These are phyloP conservation scores for Lipomyces lipofer DNA, from an alignment of 805 yeast genomes.

Conservation along the genomic window DNA sequence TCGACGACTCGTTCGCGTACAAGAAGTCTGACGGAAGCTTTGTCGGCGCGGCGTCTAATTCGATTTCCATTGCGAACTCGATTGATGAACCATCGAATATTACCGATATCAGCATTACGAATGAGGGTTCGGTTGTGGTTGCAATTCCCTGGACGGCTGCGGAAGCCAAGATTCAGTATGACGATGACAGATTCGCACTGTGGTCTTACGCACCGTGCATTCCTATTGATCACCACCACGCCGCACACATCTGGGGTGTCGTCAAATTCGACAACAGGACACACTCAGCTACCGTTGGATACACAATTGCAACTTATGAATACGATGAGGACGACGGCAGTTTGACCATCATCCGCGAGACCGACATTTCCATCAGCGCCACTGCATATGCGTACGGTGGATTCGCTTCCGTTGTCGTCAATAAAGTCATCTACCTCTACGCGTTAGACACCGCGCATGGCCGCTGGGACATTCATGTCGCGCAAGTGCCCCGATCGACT, in stretches of 20 bases:
- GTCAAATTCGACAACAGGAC: constrained; percentile 12
- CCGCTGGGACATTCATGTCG: constrained; percentile 24
- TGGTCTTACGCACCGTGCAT: constrained; percentile 24
- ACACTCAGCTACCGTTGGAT: constrained; percentile 5
- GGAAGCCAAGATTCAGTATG: constrained; percentile 17
- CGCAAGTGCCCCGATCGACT: constrained; percentile 9
- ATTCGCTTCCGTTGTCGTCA: constrained; percentile 21
- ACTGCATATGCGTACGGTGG: constrained; percentile 18
- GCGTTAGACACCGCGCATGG: constrained; percentile 21
- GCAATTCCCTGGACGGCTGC: constrained; percentile 24
- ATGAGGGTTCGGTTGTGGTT: constrained; percentile 14
- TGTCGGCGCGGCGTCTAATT: constrained; percentile 26
- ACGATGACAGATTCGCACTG: constrained; percentile 18
- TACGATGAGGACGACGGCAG: constrained; percentile 1
- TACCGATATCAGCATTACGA: constrained; percentile 14
- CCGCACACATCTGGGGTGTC: constrained; percentile 23
- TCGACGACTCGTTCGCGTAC: constrained; percentile 25
- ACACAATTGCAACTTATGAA: constrained; percentile 15
- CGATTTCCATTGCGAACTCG: constrained; percentile 11
- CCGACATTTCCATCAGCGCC: neutral
- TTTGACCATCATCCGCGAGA: constrained; percentile 12
- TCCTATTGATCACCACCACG: constrained; percentile 10
- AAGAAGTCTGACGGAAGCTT: constrained; percentile 11
- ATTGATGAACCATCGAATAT: constrained; percentile 6
- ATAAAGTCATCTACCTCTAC: constrained; percentile 21